Evolutionary conservation across 139 green algal species (phyloP).

Genomic region (Chlamydomonas sp.): DNA sequence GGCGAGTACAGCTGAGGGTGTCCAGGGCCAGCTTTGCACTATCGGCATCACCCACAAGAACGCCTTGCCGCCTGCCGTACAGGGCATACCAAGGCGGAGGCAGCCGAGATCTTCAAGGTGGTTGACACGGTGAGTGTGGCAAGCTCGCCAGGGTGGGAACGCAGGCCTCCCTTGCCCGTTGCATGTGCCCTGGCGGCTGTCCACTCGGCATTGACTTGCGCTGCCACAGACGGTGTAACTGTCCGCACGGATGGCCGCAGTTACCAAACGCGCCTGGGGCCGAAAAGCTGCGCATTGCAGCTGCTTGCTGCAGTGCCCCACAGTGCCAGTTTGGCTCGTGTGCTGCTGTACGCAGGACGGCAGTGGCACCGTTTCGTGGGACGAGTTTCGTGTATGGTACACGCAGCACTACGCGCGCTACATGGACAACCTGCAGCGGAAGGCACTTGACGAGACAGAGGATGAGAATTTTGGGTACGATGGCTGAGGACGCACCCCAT

Average conservation of each 20-base stretch:
- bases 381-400: constrained; percentile 18
- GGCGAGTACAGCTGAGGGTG: no score
- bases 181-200: no score
- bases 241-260: no score
- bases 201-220: no score
- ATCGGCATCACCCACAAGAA: neutral
- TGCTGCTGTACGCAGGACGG: neutral
- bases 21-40: neutral
- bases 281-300: no score
- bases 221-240: no score
- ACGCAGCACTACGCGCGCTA: constrained; percentile 10
- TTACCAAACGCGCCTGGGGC: no score
- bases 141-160: no score
- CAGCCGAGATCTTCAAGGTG: constrained; percentile 1
- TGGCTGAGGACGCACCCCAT: neutral
- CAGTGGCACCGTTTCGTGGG: constrained; percentile 7
- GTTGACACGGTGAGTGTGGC: neutral
- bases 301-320: no score
- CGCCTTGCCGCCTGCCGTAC: neutral
- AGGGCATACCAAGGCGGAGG: constrained; percentile 21
- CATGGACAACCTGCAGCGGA: constrained; percentile 17
- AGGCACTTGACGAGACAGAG: neutral
- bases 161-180: no score
- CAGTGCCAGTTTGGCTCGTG: no score
- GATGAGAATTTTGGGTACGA: neutral